A percentile compares a stretch with the other conserved stretches of the same genome.
These are phyloP conservation scores for Prunus campanulata DNA, from an alignment of 306 rosid genomes.

Conservation along the genomic window DNA sequence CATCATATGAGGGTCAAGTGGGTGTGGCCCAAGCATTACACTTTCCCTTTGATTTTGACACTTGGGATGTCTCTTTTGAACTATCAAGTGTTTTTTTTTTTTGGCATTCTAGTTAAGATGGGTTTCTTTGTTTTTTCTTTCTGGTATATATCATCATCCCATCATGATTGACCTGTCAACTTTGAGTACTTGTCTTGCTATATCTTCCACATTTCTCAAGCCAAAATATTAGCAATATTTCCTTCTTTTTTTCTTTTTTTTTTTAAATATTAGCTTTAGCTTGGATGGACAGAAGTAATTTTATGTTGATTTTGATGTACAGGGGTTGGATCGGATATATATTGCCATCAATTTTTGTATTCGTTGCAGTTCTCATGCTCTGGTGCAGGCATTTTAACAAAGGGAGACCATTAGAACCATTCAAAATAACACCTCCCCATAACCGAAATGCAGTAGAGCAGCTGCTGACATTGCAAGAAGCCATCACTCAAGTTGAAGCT, in stretches of 20 bases:
- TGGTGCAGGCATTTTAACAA: constrained; percentile 60
- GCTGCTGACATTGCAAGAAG: constrained; percentile 79
- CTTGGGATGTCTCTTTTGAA: no score
- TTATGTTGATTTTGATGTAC: constrained; percentile 29
- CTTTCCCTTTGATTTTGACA: no score
- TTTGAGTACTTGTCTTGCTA: not conserved
- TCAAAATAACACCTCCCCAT: constrained; percentile 62
- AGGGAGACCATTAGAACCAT: constrained; percentile 60
- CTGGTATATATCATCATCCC: no score
- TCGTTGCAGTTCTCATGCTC: constrained; percentile 59
- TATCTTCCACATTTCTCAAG: not conserved
- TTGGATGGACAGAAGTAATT: constrained; percentile 10
- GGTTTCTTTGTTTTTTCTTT: no score
- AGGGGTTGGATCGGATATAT: constrained; percentile 87
- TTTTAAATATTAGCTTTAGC: not conserved
- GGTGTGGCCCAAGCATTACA: no score
- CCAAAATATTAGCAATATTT: constrained; percentile 5
- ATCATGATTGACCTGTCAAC: no score
- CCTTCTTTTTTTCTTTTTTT: no score
- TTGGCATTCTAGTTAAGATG: no score
- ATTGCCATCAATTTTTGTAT: constrained; percentile 58
- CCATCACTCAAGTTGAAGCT: constrained; percentile 71
- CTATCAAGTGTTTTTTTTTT: no score
- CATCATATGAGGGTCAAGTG: no score
- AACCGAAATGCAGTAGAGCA: constrained; percentile 85